phyloP scores from a whole-genome alignment of 805 yeast genomes.

The Candida taoyuanica region DNA sequence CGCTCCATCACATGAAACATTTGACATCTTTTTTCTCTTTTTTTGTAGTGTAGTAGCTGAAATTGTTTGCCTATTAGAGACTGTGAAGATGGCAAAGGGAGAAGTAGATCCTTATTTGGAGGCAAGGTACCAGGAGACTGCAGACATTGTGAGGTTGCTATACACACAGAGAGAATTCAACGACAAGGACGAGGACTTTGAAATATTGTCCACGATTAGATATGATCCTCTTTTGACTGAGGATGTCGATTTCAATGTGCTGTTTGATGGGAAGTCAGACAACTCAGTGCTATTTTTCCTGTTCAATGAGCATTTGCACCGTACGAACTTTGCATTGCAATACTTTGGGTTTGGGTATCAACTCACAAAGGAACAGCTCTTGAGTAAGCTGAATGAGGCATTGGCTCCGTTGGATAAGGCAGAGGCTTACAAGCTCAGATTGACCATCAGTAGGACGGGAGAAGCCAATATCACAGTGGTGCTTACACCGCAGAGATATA shows the following conservation, averaged over 20 bases:
- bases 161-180: slow-evolving; percentile 12
- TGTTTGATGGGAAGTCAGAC: slow-evolving; percentile 12
- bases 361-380: slow-evolving; percentile 39
- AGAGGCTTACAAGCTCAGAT: slow-evolving; percentile 43
- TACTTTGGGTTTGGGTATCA: slow-evolving; percentile 49
- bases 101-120: slow-evolving; percentile 6
- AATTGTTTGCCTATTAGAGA: too few relatives aligned
- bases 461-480: slow-evolving; percentile 34
- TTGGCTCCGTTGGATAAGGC: slow-evolving; percentile 28
- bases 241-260: slow-evolving; percentile 9
- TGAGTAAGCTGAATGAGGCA: slow-evolving; percentile 36
- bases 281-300: slow-evolving; percentile 45
- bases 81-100: slow-evolving; percentile 1
- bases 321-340: slow-evolving; percentile 49
- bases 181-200: slow-evolving; percentile 35
- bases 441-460: slow-evolving; percentile 37
- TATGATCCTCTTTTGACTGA: slow-evolving; percentile 60
- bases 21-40: too few relatives aligned
- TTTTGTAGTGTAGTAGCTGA: too few relatives aligned
- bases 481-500: slow-evolving; percentile 28
- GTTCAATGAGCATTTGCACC: slow-evolving; percentile 55
- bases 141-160: slow-evolving; percentile 1
- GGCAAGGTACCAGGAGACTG: slow-evolving; percentile 8
- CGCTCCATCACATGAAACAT: too few relatives aligned
- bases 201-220: slow-evolving; percentile 65